Percentiles rank a stretch among this genome's conserved stretches.
These are phyloP conservation scores for Aspergillus sp. DNA, from an alignment of 2,329 filamentous ascomycete genomes.

Conservation along the genomic window DNA sequence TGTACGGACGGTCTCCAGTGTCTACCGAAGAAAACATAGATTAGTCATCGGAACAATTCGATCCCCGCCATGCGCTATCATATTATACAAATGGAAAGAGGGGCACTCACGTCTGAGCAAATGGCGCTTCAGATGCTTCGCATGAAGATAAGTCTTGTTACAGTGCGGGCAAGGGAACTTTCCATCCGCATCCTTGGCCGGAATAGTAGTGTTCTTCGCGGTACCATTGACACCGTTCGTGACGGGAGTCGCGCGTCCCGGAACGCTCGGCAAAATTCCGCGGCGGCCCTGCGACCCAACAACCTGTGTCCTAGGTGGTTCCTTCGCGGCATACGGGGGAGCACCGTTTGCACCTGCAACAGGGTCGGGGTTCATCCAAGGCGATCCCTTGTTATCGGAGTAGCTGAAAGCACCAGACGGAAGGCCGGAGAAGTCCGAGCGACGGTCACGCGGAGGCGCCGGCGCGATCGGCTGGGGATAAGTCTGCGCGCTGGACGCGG, in stretches of 20 bases:
- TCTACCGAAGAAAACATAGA: conserved; percentile 57
- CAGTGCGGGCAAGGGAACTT: conserved; percentile 98
- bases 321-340: conserved; percentile 43
- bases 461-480: conserved; percentile 77
- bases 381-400: conserved; percentile 56
- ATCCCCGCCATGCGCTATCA: neutral
- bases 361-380: conserved; percentile 48
- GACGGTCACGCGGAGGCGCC: conserved; percentile 58
- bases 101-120: conserved; percentile 82
- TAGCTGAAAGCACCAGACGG: conserved; percentile 66
- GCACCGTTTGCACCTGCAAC: conserved; percentile 43
- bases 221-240: conserved; percentile 61
- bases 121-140: conserved; percentile 97
- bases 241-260: conserved; percentile 77
- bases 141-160: conserved; percentile 95
- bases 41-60: conserved; percentile 11
- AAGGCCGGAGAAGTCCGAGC: conserved; percentile 65
- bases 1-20: conserved; percentile 96
- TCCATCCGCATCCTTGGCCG: conserved; percentile 92
- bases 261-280: conserved; percentile 87
- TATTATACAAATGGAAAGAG: neutral
- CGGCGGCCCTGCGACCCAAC: conserved; percentile 92
- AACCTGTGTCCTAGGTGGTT: conserved; percentile 69
- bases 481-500: conserved; percentile 65
- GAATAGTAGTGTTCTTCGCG: conserved; percentile 79